phyloP scores from a whole-genome alignment of 768 basidiomycete genomes.

The Auriscalpium vulgare region DNA sequence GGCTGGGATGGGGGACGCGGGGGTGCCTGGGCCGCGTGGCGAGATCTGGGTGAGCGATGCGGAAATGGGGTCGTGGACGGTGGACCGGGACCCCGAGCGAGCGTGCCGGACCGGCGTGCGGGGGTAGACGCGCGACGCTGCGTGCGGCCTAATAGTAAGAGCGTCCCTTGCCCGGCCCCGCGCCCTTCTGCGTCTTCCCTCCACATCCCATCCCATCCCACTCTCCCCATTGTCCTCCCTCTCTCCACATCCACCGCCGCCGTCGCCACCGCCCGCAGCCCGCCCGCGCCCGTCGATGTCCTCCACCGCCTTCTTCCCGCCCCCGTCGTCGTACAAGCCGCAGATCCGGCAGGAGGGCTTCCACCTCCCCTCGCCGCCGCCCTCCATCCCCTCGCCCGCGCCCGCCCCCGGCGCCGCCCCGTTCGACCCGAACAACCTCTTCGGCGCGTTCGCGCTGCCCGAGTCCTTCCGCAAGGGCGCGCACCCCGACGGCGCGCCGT shows the following conservation, averaged over 20 bases:
- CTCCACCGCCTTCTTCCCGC: conserved; percentile 32
- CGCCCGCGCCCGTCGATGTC: no score
- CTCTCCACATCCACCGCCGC: background rate
- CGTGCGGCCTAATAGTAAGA: background rate
- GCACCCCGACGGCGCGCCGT: conserved; percentile 18
- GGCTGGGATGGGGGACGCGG: background rate
- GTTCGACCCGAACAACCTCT: conserved; percentile 19
- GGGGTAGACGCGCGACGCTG: conserved; percentile 6
- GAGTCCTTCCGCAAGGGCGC: conserved; percentile 52
- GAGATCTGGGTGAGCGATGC: background rate
- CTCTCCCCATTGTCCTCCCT: no score
- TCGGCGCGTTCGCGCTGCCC: conserved; percentile 33
- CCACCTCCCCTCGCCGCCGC: conserved; percentile 45
- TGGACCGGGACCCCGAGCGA: conserved; percentile 2
- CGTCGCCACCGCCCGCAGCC: background rate
- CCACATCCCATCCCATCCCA: no score
- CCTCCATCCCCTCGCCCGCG: conserved; percentile 19
- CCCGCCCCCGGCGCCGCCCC: conserved; percentile 18
- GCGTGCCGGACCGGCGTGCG: conserved; percentile 9
- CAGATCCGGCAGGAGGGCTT: conserved; percentile 71
- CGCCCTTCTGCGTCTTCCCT: no score
- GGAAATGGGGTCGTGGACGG: background rate
- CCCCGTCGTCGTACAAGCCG: conserved; percentile 39
- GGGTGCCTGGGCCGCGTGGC: conserved; percentile 10
- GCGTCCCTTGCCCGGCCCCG: no score